These are phyloP conservation scores for Eutrema salsugineum DNA, from an alignment of 441 rosid species.

Conservation along the genomic window DNA sequence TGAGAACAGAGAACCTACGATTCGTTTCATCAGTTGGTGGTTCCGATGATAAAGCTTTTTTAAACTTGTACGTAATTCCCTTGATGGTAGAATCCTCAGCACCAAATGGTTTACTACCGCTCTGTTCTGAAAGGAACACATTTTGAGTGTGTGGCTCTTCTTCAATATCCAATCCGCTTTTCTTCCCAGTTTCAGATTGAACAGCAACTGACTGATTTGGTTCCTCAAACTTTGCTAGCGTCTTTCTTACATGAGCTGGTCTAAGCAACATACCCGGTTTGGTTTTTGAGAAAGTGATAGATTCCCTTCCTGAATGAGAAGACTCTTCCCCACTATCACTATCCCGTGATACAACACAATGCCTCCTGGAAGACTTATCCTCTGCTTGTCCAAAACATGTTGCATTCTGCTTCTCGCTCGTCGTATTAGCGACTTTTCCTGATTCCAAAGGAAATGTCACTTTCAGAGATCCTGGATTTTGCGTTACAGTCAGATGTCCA, in stretches of 20 bases:
- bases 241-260: conserved; percentile 77
- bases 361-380: conserved; percentile 35
- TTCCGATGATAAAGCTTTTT: conserved; percentile 39
- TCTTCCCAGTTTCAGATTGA: conserved; percentile 35
- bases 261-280: conserved; percentile 84
- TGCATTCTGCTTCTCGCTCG: conserved; percentile 42
- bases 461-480: conserved; percentile 42
- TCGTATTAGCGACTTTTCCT: neutral
- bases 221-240: conserved; percentile 54
- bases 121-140: conserved; percentile 33
- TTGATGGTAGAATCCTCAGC: conserved; percentile 40
- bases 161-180: conserved; percentile 33
- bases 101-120: conserved; percentile 35
- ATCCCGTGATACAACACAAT: conserved; percentile 41
- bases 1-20: conserved; percentile 43
- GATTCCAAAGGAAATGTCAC: conserved; percentile 5
- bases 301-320: conserved; percentile 46
- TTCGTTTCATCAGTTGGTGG: conserved; percentile 41
- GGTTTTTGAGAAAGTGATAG: conserved; percentile 70
- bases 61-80: conserved; percentile 40
- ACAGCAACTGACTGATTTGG: conserved; percentile 42
- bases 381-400: conserved; percentile 35
- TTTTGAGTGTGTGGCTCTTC: conserved; percentile 32
- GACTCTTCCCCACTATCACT: conserved; percentile 48
- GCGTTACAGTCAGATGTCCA: conserved; percentile 50